Percentiles rank a stretch among this genome's conserved stretches.
Conservation (phyloP, 306 rosid genomes). For the Crotalaria pallida region DNA sequence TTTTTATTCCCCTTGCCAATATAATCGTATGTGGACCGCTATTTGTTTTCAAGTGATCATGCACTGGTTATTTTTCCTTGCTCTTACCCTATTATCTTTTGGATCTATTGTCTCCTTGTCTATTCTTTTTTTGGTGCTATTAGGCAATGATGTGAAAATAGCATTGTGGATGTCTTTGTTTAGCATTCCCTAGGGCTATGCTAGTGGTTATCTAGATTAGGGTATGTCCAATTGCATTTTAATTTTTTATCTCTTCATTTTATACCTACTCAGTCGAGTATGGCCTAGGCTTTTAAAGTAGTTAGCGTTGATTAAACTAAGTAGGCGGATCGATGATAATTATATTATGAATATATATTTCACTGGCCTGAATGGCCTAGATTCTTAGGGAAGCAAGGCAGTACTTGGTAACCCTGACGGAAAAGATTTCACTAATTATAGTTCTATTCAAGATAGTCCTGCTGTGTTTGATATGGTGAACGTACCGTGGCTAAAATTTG, state of each 20-base stretch:
- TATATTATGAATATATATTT: too few relatives aligned
- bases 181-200: background rate
- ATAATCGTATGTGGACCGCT: background rate
- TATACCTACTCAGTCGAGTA: background rate
- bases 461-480: background rate
- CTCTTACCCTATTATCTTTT: background rate
- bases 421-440: background rate
- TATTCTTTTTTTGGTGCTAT: background rate
- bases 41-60: background rate
- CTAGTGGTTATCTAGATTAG: background rate
- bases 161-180: background rate
- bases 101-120: background rate
- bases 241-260: too few relatives aligned
- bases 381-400: background rate
- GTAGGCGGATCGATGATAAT: background rate
- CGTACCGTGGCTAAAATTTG: background rate
- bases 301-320: background rate
- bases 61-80: background rate
- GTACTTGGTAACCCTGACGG: background rate
- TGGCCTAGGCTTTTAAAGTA: background rate
- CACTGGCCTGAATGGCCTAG: background rate
- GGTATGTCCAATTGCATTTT: too few relatives aligned
- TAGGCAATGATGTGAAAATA: background rate
- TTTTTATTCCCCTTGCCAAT: background rate
- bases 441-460: background rate